Evolutionary conservation across 1,284 basidiomycete genomes (phyloP), one percentile per base, ranked within the genome.

Genomic region (Neonothopanus nambi): DNA sequence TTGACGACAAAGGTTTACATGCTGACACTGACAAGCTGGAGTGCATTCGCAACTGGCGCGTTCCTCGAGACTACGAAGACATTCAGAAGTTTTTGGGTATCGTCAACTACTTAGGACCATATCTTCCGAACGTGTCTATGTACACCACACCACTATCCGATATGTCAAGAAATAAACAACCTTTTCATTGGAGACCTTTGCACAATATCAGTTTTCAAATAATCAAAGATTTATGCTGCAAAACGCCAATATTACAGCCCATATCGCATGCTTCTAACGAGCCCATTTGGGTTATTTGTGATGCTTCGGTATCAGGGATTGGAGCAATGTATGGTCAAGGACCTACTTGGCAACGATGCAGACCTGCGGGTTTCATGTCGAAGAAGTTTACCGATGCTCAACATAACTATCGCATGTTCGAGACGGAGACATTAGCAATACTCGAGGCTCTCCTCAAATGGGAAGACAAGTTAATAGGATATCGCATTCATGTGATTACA

Each of bases 281-380:
- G 38, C 65, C 68, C 0, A 75, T 78, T 2, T 78, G 72, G 71
- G 48, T 77, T 0, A 70, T 77, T 2, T 73, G 70, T 47, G 70
- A 80, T 43, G 70, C 72, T 0, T 77, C 71, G 0, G 60, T 66
- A 0, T 61, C 65, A 1, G 70, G 76, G 0, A 55, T 75, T 0
- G 71, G 76, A 0, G 68, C 69, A 0, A 59, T 74, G 57, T 71
- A 73, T 45, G 67, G 71, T 0, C 72, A 74, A 55, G 73, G 74
- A 2, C 48, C 51, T 2, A 60, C 63, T 0, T 76, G 74, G 73
- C 56, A 63, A n/a, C 63, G 58, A 0, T 68, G 69, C 47, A 18
- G 63, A 12, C 69, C 73, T 0, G 70, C 71, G 0, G 73, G 69
- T 1, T 76, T 78, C 49, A 70, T 72, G 58, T 76, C 71, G 0